phyloP scores from a whole-genome alignment of 306 rosid species.

The Prunus persica region DNA sequence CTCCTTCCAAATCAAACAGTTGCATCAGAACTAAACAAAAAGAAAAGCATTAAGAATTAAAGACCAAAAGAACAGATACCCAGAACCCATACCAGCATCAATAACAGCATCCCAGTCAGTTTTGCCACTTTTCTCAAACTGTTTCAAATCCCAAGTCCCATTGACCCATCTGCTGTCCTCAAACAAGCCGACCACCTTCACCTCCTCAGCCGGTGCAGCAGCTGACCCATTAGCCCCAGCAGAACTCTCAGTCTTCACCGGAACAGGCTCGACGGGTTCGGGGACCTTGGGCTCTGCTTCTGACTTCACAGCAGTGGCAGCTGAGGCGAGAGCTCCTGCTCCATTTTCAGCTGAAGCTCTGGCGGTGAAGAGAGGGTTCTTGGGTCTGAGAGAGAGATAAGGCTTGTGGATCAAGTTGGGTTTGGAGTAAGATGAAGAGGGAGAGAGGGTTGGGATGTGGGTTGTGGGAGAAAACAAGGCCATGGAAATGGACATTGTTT shows the following conservation, averaged over 20 bases:
- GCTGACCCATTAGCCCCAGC: constrained; percentile 54
- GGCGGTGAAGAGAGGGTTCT: constrained; percentile 19
- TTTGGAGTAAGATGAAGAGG: constrained; percentile 39
- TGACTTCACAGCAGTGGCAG: constrained; percentile 29
- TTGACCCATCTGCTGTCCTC: constrained; percentile 69
- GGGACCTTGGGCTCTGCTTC: constrained; percentile 20
- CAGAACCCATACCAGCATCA: constrained; percentile 72
- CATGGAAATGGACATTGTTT: constrained; percentile 55
- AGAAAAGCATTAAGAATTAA: background rate
- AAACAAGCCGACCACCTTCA: constrained; percentile 34
- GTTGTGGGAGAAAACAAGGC: constrained; percentile 68
- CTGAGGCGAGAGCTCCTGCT: constrained; percentile 35
- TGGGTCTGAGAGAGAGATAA: constrained; percentile 37
- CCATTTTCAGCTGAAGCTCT: constrained; percentile 61
- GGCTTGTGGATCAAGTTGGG: constrained; percentile 32
- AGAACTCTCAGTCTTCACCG: constrained; percentile 26
- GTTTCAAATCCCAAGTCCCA: constrained; percentile 97
- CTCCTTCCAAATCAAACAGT: background rate
- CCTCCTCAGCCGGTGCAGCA: constrained; percentile 37
- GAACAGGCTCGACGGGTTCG: constrained; percentile 23
- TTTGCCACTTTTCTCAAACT: constrained; percentile 66
- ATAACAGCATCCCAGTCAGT: constrained; percentile 97
- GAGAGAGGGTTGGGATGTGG: constrained; percentile 39
- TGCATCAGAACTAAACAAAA: background rate
- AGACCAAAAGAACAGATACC: background rate